Base-by-base conservation (phyloP, 192 early-diverging fungal genomes). In the Geranomyces variabilis region DNA sequence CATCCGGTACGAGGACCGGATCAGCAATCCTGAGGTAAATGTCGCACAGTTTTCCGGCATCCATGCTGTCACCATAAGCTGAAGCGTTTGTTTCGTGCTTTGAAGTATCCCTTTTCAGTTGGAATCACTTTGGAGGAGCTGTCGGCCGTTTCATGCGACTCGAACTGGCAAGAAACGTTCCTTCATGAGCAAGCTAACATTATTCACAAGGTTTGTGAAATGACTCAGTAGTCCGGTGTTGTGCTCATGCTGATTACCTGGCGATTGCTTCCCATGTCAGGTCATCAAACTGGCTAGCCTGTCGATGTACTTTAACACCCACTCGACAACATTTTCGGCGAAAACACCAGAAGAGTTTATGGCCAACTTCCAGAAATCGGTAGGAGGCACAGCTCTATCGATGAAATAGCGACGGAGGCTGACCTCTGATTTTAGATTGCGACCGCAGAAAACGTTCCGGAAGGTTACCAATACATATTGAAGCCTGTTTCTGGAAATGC, bases 401-500 rank as follows among this genome's bases (percentile, higher is more conserved):
- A 19, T 19, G 19, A 47, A 47, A 13, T 19, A 47, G 12, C 19
- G 12, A 47, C 46, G 46, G 46, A 47, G 19, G 19, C 46, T 19
- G 46, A 47, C 46, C 46, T n/a, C n/a, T 13, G 51, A 21, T 67
- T 48, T 31, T 55, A 89, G 82, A 91, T 92, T 77, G 82, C 88
- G 14, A 80, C 81, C 31, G 82, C 81, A 24, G 79, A 86, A 46
- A 78, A 87, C 10, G 72, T 88, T 14, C 83, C 84, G 33, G 77
- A 79, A 31, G 85, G 87, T 43, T 88, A 90, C 57, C 91, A 93
- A 63, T 96, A 94, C 68, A 90, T 99, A 26, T 75, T 99, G 29
- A 90, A 90, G 75, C 97, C 97, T 1, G 94, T 99, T 0, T 93
- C 93, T 19, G 97, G 96, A 3, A 83, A 84, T 41, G 97, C 95